Conservation (phyloP, 345 rosid genomes). For the Gossypium arboreum region DNA sequence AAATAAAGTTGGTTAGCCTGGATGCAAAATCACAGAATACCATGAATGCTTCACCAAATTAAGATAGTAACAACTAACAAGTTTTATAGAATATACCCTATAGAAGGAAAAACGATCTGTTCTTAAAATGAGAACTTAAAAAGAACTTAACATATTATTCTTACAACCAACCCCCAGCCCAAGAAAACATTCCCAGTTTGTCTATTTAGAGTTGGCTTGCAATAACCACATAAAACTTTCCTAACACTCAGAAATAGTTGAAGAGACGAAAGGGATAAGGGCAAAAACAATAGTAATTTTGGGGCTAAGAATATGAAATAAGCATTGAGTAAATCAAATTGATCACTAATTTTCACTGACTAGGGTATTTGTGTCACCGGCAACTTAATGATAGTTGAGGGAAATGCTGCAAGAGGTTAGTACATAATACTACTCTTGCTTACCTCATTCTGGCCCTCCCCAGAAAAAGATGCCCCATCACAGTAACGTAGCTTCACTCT, state of each 20-base stretch:
- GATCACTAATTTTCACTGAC: neutral
- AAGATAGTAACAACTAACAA: neutral
- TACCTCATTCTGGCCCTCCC: conserved; percentile 68
- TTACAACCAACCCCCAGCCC: no score
- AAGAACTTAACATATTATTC: neutral
- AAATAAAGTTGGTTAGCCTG: conserved; percentile 55
- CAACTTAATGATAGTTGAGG: neutral
- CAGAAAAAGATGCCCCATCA: conserved; percentile 89
- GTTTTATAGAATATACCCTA: neutral
- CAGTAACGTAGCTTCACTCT: conserved; percentile 85
- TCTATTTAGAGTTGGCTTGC: neutral
- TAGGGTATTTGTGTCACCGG: neutral
- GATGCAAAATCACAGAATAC: conserved; percentile 2
- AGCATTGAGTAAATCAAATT: neutral
- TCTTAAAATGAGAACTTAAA: neutral
- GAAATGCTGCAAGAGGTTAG: neutral
- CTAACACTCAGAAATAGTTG: neutral
- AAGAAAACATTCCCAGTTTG: neutral
- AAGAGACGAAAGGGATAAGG: neutral
- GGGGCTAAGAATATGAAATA: neutral
- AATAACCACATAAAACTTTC: neutral
- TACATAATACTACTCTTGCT: neutral
- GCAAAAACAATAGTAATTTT: neutral
- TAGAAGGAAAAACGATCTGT: neutral
- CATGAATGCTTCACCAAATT: neutral